Percentiles rank a stretch among this genome's conserved stretches.
phyloP scores from a whole-genome alignment of 2,329 filamentous ascomycete species.

The Shiraia sp. region DNA sequence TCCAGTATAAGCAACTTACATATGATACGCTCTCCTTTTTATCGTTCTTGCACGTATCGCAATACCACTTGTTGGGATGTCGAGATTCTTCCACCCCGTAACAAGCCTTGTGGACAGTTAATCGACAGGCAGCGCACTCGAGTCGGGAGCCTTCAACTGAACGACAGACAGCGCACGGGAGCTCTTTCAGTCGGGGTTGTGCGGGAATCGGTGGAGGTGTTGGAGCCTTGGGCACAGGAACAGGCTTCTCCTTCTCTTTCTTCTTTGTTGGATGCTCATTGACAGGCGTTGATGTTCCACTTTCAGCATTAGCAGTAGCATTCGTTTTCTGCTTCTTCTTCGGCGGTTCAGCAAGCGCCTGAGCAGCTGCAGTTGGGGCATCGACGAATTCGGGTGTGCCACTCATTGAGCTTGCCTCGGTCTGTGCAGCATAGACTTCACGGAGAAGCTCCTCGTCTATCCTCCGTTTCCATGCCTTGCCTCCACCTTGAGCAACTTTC shows the following conservation, averaged over 20 bases:
- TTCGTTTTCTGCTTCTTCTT: conserved; percentile 64
- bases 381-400: conserved; percentile 35
- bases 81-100: conserved; percentile 81
- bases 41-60: conserved; percentile 95
- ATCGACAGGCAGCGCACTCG: conserved; percentile 82
- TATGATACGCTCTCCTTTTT: conserved; percentile 92
- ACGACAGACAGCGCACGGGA: conserved; percentile 86
- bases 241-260: conserved; percentile 44
- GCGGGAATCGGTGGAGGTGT: conserved; percentile 70
- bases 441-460: conserved; percentile 91
- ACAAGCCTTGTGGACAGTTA: conserved; percentile 89
- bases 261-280: conserved; percentile 48
- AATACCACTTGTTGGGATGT: conserved; percentile 78
- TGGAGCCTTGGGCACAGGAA: conserved; percentile 51
- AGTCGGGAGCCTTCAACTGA: conserved; percentile 64
- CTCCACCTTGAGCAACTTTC: conserved; percentile 78
- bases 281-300: conserved; percentile 49
- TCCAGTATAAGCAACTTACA: conserved; percentile 53
- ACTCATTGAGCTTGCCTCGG: conserved; percentile 31
- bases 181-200: conserved; percentile 73
- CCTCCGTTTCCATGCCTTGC: conserved; percentile 82
- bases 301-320: conserved; percentile 50
- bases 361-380: conserved; percentile 24
- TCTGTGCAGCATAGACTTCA: conserved; percentile 55
- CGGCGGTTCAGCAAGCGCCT: conserved; percentile 51